Conservation (phyloP, 306 rosid species). For the Prunus armeniaca region DNA sequence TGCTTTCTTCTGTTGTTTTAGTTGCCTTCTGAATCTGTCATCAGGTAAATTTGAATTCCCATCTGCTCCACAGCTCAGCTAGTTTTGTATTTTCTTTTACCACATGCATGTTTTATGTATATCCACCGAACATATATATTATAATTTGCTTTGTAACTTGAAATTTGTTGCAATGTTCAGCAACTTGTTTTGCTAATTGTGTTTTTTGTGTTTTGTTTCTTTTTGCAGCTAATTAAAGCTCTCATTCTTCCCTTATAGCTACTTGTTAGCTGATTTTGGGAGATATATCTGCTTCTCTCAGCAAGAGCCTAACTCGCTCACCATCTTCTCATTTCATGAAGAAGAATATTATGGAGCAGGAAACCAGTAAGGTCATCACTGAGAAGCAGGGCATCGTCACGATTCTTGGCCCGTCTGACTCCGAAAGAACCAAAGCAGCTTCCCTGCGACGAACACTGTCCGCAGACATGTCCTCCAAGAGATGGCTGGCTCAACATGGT, state of each 20-base stretch:
- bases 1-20: neutral
- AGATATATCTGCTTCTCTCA: constrained; percentile 33
- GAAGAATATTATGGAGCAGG: constrained; percentile 14
- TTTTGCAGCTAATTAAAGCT: constrained; percentile 31
- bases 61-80: neutral
- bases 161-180: constrained; percentile 9
- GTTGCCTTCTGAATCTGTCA: neutral
- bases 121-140: neutral
- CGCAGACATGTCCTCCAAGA: constrained; percentile 87
- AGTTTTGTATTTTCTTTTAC: constrained; percentile 7
- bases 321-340: constrained; percentile 20
- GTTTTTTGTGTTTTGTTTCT: constrained; percentile 5
- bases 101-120: constrained; percentile 21
- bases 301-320: constrained; percentile 27
- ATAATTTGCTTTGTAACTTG: constrained; percentile 33
- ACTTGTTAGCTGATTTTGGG: neutral
- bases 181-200: neutral
- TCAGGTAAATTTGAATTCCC: constrained; percentile 35
- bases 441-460: constrained; percentile 78
- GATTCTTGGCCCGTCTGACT: constrained; percentile 47
- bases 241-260: constrained; percentile 2
- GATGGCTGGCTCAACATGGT: constrained; percentile 61
- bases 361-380: neutral
- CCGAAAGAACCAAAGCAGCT: constrained; percentile 31
- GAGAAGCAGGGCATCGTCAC: constrained; percentile 68